These are phyloP conservation scores for Boletus sp. DNA, from an alignment of 768 basidiomycete species.

Conservation along the genomic window DNA sequence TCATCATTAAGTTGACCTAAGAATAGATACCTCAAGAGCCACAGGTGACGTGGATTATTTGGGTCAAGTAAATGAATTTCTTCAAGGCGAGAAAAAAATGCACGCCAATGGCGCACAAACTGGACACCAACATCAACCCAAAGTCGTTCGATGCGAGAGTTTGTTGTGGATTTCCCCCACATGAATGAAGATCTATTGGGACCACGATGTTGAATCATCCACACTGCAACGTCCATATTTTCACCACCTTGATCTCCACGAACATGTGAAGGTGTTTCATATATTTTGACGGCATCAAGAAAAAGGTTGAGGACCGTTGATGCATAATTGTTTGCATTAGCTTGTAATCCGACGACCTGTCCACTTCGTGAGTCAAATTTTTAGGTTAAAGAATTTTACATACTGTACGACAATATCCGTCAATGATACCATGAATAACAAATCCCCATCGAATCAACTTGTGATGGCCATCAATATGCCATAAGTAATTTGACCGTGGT, in stretches of 20 bases:
- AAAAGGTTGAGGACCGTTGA: constrained; percentile 27
- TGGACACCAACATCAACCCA: constrained; percentile 44
- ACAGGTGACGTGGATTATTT: constrained; percentile 35
- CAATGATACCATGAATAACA: constrained; percentile 28
- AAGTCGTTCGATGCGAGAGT: constrained; percentile 43
- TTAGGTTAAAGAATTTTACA: background rate
- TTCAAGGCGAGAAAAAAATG: constrained; percentile 42
- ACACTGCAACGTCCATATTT: constrained; percentile 26
- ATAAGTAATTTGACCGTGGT: constrained; percentile 14
- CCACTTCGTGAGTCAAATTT: background rate
- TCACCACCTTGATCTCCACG: constrained; percentile 30
- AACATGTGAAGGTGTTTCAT: constrained; percentile 24
- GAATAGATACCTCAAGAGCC: constrained; percentile 45
- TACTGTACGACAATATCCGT: constrained; percentile 30
- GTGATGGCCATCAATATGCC: constrained; percentile 29
- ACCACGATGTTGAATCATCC: constrained; percentile 29
- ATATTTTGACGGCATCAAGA: constrained; percentile 6
- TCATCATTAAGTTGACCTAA: constrained; percentile 39
- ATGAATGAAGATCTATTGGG: constrained; percentile 25
- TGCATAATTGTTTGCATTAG: constrained; percentile 27
- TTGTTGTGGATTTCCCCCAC: constrained; percentile 39
- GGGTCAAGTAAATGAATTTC: constrained; percentile 34
- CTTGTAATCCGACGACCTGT: constrained; percentile 21
- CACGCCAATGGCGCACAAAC: constrained; percentile 41
- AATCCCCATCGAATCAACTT: constrained; percentile 26